A percentile compares a stretch with the other conserved stretches of the same genome.
Evolutionary conservation across 345 rosid genomes (phyloP).

Genomic region (Gossypium arboreum): DNA sequence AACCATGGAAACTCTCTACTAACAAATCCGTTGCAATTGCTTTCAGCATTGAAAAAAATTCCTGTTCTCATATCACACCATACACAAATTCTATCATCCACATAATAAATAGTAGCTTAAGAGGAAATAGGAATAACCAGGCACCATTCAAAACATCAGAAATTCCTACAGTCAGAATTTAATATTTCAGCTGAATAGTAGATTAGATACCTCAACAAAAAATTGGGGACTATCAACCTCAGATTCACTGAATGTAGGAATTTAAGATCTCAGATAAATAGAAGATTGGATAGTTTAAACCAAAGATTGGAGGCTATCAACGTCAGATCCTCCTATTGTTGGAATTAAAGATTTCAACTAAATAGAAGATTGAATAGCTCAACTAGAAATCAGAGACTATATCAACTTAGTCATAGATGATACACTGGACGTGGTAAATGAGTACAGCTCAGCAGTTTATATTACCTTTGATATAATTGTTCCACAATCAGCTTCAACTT

Average conservation of each 20-base stretch:
- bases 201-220: not conserved
- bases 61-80: not conserved
- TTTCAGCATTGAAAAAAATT: not conserved
- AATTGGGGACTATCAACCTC: not conserved
- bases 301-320: not conserved
- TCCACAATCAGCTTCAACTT: slow-evolving; percentile 67
- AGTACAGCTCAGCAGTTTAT: not conserved
- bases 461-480: slow-evolving; percentile 78
- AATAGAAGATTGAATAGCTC: not conserved
- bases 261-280: not conserved
- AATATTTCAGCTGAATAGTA: too few species aligned
- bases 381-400: not conserved
- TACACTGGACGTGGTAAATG: not conserved
- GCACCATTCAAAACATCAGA: too few species aligned
- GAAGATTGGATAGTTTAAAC: not conserved
- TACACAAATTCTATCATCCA: not conserved
- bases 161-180: too few species aligned
- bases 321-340: not conserved
- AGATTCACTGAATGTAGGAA: not conserved
- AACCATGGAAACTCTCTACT: not conserved
- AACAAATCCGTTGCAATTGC: not conserved
- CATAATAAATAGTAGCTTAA: not conserved
- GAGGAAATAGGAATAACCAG: not conserved
- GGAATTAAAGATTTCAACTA: not conserved
- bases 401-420: not conserved